These are phyloP conservation scores for Cladophialophora yegresii DNA, from an alignment of 2,329 filamentous ascomycete species.

Conservation along the genomic window DNA sequence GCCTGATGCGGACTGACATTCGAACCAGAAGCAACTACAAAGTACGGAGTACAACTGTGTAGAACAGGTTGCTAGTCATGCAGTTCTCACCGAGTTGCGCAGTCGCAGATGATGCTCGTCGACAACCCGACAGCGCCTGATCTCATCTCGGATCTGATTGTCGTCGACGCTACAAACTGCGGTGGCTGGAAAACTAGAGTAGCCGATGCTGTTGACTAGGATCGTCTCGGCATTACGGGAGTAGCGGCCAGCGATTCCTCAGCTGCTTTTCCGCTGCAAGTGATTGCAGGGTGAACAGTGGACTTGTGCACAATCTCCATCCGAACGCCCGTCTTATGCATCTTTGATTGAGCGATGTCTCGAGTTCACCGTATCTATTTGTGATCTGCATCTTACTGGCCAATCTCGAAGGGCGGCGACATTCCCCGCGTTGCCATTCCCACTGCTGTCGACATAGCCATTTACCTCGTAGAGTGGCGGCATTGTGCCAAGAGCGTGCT, in stretches of 20 bases:
- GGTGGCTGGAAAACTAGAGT: neutral
- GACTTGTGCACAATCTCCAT: constrained; percentile 1
- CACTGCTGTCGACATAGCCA: neutral
- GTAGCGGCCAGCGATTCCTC: neutral
- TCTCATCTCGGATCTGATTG: neutral
- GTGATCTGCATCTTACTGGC: neutral
- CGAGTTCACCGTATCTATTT: neutral
- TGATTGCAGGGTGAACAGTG: constrained; percentile 5
- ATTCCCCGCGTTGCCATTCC: neutral
- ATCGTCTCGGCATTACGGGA: neutral
- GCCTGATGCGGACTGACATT: neutral
- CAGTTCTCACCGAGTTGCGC: neutral
- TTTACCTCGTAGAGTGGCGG: no score
- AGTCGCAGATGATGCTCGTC: neutral
- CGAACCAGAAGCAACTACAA: neutral
- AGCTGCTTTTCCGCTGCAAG: neutral
- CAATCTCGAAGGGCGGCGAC: neutral
- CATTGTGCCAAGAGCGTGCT: neutral
- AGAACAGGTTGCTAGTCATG: neutral
- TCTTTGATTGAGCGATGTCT: constrained; percentile 1
- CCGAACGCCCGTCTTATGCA: neutral
- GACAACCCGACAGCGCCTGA: neutral
- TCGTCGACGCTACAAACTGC: neutral
- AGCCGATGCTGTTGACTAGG: neutral
- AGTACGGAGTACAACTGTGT: no score